Evolutionary conservation across 768 basidiomycete species (phyloP).

Genomic region (Thelephora ganbajun): DNA sequence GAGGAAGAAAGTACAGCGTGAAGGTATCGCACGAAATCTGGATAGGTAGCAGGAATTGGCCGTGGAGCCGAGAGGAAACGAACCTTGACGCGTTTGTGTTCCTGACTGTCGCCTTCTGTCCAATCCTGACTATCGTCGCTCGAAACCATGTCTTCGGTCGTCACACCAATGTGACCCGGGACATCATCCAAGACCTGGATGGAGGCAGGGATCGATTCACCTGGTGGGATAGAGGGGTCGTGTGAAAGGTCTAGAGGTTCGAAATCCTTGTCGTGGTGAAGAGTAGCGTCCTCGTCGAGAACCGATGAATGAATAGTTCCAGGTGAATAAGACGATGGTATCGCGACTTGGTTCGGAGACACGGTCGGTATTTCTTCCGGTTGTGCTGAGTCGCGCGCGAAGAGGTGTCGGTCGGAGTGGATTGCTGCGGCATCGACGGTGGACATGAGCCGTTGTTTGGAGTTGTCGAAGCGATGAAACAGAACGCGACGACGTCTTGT

Average conservation of each 20-base stretch:
- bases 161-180: slow-evolving; percentile 14
- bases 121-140: slow-evolving; percentile 50
- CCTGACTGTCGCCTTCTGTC: slow-evolving; percentile 47
- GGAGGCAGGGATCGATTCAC: slow-evolving; percentile 17
- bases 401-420: neutral
- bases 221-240: neutral
- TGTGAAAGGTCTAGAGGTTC: neutral
- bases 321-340: neutral
- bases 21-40: slow-evolving; percentile 8
- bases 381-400: neutral
- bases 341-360: neutral
- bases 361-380: neutral
- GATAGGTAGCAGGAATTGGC: slow-evolving; percentile 5
- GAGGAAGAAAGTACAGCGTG: slow-evolving; percentile 1
- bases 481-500: neutral
- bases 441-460: neutral
- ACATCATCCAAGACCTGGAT: slow-evolving; percentile 30
- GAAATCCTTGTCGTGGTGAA: neutral
- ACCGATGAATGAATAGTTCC: neutral
- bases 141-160: slow-evolving; percentile 15
- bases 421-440: neutral
- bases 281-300: neutral
- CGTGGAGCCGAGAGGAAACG: slow-evolving; percentile 15
- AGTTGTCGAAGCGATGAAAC: neutral
- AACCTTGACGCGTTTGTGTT: slow-evolving; percentile 80